Evolutionary conservation across 352 stramenopile genomes (phyloP).

Genomic region (Phytophthora capsici): DNA sequence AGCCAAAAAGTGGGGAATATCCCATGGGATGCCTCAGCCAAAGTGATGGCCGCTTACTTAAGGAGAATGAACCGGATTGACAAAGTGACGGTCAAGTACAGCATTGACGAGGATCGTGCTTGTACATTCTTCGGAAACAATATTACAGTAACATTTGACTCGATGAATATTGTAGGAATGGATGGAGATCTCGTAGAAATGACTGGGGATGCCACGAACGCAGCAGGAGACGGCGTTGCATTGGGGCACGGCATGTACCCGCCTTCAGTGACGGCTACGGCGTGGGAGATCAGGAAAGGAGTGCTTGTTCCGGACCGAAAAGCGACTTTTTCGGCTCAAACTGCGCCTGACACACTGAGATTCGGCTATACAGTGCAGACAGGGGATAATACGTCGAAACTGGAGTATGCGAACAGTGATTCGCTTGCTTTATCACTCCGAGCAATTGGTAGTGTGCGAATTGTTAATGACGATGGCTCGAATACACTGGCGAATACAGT

Average conservation of each 20-base stretch:
- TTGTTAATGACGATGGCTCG: slow-evolving; percentile 49
- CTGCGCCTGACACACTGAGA: slow-evolving; percentile 46
- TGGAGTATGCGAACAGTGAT: slow-evolving; percentile 81
- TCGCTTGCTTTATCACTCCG: slow-evolving; percentile 53
- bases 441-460: slow-evolving; percentile 19
- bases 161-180: slow-evolving; percentile 64
- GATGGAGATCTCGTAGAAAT: slow-evolving; percentile 76
- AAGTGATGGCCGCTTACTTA: slow-evolving; percentile 55
- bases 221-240: slow-evolving; percentile 41
- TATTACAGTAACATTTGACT: slow-evolving; percentile 81
- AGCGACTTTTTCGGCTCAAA: slow-evolving; percentile 41
- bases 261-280: slow-evolving; percentile 46
- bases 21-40: slow-evolving; percentile 58
- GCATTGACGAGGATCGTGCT: slow-evolving; percentile 57
- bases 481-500: slow-evolving; percentile 43
- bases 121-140: slow-evolving; percentile 87
- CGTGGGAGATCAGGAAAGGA: slow-evolving; percentile 77
- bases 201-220: slow-evolving; percentile 58
- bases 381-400: slow-evolving; percentile 58
- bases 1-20: slow-evolving; percentile 68
- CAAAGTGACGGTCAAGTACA: slow-evolving; percentile 63
- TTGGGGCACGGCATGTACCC: slow-evolving; percentile 54
- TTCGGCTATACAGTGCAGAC: slow-evolving; percentile 71
- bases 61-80: slow-evolving; percentile 72
- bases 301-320: slow-evolving; percentile 42